Percentiles rank a stretch among this genome's conserved stretches.
These are phyloP conservation scores for Cryphonectria naterciae DNA, from an alignment of 2,329 filamentous ascomycete genomes.

Conservation along the genomic window DNA sequence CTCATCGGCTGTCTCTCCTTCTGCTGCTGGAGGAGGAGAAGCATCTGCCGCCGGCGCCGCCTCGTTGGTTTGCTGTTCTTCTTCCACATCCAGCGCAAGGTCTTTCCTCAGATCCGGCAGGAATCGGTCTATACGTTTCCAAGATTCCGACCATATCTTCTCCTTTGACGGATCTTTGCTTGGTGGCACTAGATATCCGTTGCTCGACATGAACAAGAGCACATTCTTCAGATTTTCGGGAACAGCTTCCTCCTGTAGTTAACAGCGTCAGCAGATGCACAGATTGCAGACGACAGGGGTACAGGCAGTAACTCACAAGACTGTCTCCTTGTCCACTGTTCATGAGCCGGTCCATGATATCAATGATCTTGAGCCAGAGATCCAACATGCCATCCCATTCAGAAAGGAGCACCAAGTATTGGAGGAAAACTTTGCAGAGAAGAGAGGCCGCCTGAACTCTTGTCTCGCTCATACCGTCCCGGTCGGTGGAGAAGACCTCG, in stretches of 20 bases:
- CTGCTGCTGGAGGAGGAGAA: conserved; percentile 3
- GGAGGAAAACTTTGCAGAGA: conserved; percentile 92
- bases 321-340: conserved; percentile 93
- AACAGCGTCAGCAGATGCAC: conserved; percentile 26
- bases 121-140: conserved; percentile 69
- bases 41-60: conserved; percentile 11
- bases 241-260: conserved; percentile 82
- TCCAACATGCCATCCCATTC: conserved; percentile 89
- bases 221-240: conserved; percentile 97
- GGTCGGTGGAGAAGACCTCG: conserved; percentile 90
- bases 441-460: conserved; percentile 88
- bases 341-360: conserved; percentile 94
- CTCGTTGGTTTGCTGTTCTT: conserved; percentile 28
- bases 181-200: conserved; percentile 79
- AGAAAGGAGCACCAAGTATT: conserved; percentile 84
- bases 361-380: conserved; percentile 89
- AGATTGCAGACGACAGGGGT: conserved; percentile 5
- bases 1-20: conserved; percentile 18
- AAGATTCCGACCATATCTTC: conserved; percentile 64
- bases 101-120: conserved; percentile 63
- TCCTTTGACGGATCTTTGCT: conserved; percentile 58
- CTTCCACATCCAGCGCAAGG: conserved; percentile 54
- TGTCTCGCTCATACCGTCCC: conserved; percentile 92
- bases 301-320: conserved; percentile 62
- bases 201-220: conserved; percentile 90